Evolutionary conservation across 306 rosid species (phyloP), one percentile per base, ranked within the genome.

Genomic region (Trifolium pratense): DNA sequence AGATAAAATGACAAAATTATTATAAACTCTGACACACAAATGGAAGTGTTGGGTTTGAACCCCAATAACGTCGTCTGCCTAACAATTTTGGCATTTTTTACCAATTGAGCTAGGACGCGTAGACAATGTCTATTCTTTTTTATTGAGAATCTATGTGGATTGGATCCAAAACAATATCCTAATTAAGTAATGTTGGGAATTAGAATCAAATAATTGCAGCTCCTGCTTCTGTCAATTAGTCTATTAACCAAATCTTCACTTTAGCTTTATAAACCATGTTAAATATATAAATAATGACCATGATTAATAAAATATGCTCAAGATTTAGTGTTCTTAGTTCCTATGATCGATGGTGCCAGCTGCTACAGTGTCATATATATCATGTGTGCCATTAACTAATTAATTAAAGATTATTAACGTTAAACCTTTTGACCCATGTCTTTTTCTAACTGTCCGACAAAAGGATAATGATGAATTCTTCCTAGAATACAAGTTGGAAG

Each of bases 371-470:
- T 73, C 66, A 25, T 45, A 51, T 34, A 34, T 55, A 21, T 10
- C n/a, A 23, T n/a, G 9, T 8, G 36, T 58, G 42, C 61, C n/a
- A 48, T 67, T 13, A 18, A 55, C 17, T 16, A 49, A 49, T 51
- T 51, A 51, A 7, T 9, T 37, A 56, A 69, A 21, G 45, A 26
- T 73, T 48, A 40, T 63, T 18, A 45, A 71, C 68, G 29, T 48
- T 31, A 72, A 51, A 57, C 68, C 66, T n/a, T 70, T 34, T 79
- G 75, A 56, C 64, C 21, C 5, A 61, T 81, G 78, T 74, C 65
- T 23, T 67, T 79, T 76, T 70, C 67, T 72, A 72, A 71, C 49
- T 36, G 84, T 81, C 81, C 65, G 72, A 68, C 67, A 79, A 37
- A 68, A 61, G 70, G 89, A 69, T 36, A 82, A 79, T 80, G 34